Base-by-base conservation (phyloP, 2,329 filamentous ascomycete species). In the Aureobasidium sp. region DNA sequence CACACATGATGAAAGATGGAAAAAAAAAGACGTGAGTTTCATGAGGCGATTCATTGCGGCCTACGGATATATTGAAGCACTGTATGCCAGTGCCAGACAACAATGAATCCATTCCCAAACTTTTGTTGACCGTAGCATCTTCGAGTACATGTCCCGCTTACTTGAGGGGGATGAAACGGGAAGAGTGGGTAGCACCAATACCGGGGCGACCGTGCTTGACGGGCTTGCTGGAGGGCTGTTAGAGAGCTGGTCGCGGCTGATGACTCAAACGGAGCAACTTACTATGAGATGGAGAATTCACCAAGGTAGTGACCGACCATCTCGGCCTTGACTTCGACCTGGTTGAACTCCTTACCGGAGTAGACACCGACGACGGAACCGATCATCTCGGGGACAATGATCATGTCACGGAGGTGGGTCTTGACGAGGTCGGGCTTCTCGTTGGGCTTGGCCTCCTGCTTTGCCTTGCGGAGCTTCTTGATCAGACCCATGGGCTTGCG, bases 121-220 rank as follows among this genome's bases (percentile, higher is more conserved):
- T 59, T 50, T 59, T 61, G 34, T 61, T 45, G 39, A 61, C 48
- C 59, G 49, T 54, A 61, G 42, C 59, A 53, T 61, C 39, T 55
- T 55, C 49, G 59, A 45, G 42, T 55, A 44, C 49, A 47, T 21
- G 30, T 45, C 49, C 39, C 59, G 49, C 66, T 66, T 97, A 97
- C 86, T 99, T 99, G 81, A 99, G 89, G 81, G 94, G 94, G 85
- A 99, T 99, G 89, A 99, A 99, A 88, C 94, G 91, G 81, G 94
- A 99, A 84, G 93, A 97, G 90, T 99, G 92, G 74, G 94, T 99
- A 76, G 94, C 94, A 95, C 94, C 94, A 77, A 99, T 99, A 97
- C 94, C 94, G 77, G 94, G 94, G 81, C 94, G 86, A 87, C 94
- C 94, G 89, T 99, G 94, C 90, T 97, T 99, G 88, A 99, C 94